Conservation (phyloP, 2,329 filamentous ascomycete species). For the Sporothrix sp. region DNA sequence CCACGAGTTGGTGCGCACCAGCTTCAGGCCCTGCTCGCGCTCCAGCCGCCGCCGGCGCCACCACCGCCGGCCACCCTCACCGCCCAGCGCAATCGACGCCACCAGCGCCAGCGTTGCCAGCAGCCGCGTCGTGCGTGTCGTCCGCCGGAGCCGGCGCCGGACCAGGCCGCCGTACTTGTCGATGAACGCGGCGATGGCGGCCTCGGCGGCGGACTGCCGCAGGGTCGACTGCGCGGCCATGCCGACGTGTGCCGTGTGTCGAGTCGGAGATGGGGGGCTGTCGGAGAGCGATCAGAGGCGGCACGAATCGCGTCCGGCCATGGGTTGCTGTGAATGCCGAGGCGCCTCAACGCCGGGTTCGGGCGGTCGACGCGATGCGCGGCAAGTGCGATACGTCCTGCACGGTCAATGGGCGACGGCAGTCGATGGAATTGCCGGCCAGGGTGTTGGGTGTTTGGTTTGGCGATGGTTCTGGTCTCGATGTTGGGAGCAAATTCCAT, state of each 20-base stretch:
- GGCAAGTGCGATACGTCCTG: too few species aligned
- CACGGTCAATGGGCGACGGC: too few species aligned
- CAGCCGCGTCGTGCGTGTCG: constrained; percentile 62
- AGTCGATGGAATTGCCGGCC: too few species aligned
- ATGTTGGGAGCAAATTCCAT: background rate
- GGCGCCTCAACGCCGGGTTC: too few species aligned
- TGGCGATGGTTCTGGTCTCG: background rate
- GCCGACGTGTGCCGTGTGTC: background rate
- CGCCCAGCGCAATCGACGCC: constrained; percentile 66
- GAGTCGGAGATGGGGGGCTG: background rate
- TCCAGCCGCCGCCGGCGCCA: constrained; percentile 67
- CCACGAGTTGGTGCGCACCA: constrained; percentile 86
- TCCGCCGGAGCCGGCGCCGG: constrained; percentile 46
- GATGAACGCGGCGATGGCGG: constrained; percentile 55
- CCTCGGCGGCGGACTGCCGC: constrained; percentile 53
- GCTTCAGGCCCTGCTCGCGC: constrained; percentile 68
- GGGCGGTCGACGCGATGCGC: too few species aligned
- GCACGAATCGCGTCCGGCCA: constrained; percentile 2
- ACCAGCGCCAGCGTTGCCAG: constrained; percentile 67
- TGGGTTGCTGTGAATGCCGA: background rate
- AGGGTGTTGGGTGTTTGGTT: too few species aligned
- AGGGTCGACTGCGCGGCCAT: constrained; percentile 91
- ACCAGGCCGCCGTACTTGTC: constrained; percentile 48
- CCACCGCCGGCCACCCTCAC: constrained; percentile 69
- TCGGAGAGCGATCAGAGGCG: background rate